phyloP scores from a whole-genome alignment of 2,329 filamentous ascomycete genomes.

The Phyllosticta citriasiana region DNA sequence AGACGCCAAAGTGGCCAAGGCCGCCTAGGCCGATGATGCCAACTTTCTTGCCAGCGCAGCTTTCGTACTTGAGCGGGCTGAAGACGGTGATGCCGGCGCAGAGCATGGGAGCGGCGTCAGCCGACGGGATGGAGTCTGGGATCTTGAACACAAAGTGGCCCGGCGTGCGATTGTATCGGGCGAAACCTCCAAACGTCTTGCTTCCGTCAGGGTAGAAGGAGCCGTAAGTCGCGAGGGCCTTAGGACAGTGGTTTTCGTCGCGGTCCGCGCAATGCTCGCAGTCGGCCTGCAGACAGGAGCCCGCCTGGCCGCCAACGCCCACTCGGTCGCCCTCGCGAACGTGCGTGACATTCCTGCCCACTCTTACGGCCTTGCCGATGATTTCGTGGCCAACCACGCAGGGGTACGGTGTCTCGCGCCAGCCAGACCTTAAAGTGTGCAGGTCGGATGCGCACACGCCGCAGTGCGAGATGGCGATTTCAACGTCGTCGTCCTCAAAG shows the following conservation, averaged over 20 bases:
- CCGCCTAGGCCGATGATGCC: constrained; percentile 66
- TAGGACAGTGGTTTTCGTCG: constrained; percentile 33
- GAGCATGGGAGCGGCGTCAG: constrained; percentile 57
- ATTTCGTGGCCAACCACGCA: constrained; percentile 35
- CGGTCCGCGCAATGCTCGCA: constrained; percentile 46
- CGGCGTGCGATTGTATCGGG: constrained; percentile 44
- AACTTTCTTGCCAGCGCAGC: constrained; percentile 58
- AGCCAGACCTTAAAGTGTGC: constrained; percentile 32
- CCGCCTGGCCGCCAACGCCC: constrained; percentile 42
- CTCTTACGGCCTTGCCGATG: constrained; percentile 28
- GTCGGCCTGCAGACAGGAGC: constrained; percentile 35
- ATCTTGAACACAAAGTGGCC: constrained; percentile 52
- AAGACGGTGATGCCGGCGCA: constrained; percentile 71
- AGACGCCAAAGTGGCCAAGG: constrained; percentile 61
- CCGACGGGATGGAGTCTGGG: constrained; percentile 38
- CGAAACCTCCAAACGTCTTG: constrained; percentile 57
- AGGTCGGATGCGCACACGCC: constrained; percentile 10
- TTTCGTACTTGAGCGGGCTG: constrained; percentile 56
- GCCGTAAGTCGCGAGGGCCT: constrained; percentile 50
- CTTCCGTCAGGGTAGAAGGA: constrained; percentile 48
- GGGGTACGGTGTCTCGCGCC: constrained; percentile 36
- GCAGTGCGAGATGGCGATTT: constrained; percentile 13
- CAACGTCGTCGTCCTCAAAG: constrained; percentile 29
- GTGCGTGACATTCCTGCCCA: constrained; percentile 26
- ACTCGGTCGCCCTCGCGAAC: constrained; percentile 53